These are phyloP conservation scores for Macadamia integrifolia DNA, from an alignment of 164 flowering plant genomes.

Conservation along the genomic window DNA sequence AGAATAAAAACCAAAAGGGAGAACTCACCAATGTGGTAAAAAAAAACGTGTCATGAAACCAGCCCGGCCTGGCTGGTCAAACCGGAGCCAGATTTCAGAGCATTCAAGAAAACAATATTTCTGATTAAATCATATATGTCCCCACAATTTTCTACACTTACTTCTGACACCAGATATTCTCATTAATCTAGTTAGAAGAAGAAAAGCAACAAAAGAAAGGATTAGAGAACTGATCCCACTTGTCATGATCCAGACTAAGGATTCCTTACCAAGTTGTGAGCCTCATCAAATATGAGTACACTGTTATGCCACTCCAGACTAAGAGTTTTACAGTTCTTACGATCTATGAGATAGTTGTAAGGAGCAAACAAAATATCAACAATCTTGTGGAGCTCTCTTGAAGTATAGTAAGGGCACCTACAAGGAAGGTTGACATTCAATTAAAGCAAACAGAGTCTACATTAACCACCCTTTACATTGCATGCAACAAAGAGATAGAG, in stretches of 20 bases:
- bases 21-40: too few relatives aligned
- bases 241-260: neutral
- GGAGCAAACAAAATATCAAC: conserved; percentile 94
- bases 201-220: neutral
- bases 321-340: conserved; percentile 52
- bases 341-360: conserved; percentile 93
- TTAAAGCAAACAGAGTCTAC: neutral
- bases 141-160: neutral
- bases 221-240: neutral
- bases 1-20: too few relatives aligned
- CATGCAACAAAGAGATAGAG: neutral
- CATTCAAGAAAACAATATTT: neutral
- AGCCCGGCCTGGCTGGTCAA: too few relatives aligned
- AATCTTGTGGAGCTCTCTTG: conserved; percentile 79
- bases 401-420: conserved; percentile 92
- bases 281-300: conserved; percentile 94
- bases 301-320: conserved; percentile 57
- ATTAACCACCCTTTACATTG: neutral
- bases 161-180: neutral
- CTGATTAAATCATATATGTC: neutral
- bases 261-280: conserved; percentile 85
- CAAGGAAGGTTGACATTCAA: conserved; percentile 10
- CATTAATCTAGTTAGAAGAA: too few relatives aligned
- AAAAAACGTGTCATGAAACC: too few relatives aligned
- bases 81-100: too few relatives aligned